phyloP scores from a whole-genome alignment of 805 yeast genomes.

The Teunomyces stri region DNA sequence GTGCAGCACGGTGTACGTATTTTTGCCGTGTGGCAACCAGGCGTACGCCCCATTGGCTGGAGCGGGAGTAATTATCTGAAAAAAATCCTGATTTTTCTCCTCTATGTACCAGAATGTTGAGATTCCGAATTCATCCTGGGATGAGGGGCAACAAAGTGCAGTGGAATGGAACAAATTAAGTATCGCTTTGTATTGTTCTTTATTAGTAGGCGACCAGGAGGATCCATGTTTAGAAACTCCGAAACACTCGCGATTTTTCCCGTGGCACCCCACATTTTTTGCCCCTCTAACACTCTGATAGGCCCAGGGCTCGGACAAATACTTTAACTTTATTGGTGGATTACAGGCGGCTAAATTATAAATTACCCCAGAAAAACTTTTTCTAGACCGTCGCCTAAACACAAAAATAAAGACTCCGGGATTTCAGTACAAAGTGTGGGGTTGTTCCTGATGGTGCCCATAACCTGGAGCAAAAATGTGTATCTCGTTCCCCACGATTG shows the following conservation, averaged over 20 bases:
- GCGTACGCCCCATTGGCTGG: neutral
- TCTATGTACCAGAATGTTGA: no score
- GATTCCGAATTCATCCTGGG: neutral
- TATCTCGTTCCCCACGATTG: no score
- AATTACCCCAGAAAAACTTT: no score
- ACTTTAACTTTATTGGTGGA: neutral
- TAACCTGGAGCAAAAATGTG: no score
- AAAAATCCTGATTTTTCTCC: neutral
- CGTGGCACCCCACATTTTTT: conserved; percentile 1
- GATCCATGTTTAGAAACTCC: neutral
- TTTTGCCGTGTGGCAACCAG: neutral
- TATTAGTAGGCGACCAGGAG: neutral
- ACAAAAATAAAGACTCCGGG: no score
- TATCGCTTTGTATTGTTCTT: neutral
- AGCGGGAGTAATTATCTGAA: neutral
- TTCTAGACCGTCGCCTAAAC: no score
- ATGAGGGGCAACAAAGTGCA: neutral
- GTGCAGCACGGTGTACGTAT: neutral
- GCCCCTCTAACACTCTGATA: neutral
- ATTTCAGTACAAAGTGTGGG: no score
- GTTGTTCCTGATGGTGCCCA: no score
- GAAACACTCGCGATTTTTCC: conserved; percentile 1
- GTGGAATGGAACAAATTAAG: neutral
- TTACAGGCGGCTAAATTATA: neutral
- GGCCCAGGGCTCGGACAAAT: neutral